phyloP scores from a whole-genome alignment of 164 flowering plant genomes.

The Cinnamomum chago region DNA sequence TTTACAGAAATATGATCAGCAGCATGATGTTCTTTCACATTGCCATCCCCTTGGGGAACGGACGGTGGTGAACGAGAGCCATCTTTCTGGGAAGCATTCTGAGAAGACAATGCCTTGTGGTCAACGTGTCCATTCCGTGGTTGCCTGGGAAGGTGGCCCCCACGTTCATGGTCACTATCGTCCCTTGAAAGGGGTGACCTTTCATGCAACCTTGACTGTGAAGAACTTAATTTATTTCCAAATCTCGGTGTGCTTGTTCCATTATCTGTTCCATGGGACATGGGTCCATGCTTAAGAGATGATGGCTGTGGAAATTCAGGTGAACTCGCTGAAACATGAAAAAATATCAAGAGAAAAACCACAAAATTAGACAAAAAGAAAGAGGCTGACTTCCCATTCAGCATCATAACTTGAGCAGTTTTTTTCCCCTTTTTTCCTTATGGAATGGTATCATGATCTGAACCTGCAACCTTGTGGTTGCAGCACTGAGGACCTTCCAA shows the following conservation, averaged over 20 bases:
- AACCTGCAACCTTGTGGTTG: no score
- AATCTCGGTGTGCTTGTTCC: constrained; percentile 7
- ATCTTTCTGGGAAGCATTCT: constrained; percentile 6
- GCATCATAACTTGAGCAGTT: no score
- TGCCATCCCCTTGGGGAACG: constrained; percentile 1
- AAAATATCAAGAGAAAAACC: not conserved
- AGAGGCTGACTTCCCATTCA: not conserved
- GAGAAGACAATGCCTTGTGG: constrained; percentile 11
- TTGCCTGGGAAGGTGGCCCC: constrained; percentile 6
- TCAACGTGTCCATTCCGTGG: constrained; percentile 12
- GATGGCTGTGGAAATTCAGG: constrained; percentile 7
- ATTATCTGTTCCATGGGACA: constrained; percentile 8
- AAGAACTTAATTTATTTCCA: constrained; percentile 21
- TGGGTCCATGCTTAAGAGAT: not conserved
- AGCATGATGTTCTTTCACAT: constrained; percentile 19
- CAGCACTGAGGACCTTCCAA: no score
- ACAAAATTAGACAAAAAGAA: not conserved
- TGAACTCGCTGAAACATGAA: constrained; percentile 1
- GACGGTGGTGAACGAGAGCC: not conserved
- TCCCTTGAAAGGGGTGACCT: constrained; percentile 17
- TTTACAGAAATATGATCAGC: constrained; percentile 8
- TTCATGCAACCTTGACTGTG: constrained; percentile 18
- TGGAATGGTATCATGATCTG: no score
- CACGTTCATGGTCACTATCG: constrained; percentile 14
- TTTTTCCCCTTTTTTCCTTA: no score